Evolutionary conservation across 306 rosid genomes (phyloP), one percentile per base, ranked within the genome.

Genomic region (Prunus mongolica): DNA sequence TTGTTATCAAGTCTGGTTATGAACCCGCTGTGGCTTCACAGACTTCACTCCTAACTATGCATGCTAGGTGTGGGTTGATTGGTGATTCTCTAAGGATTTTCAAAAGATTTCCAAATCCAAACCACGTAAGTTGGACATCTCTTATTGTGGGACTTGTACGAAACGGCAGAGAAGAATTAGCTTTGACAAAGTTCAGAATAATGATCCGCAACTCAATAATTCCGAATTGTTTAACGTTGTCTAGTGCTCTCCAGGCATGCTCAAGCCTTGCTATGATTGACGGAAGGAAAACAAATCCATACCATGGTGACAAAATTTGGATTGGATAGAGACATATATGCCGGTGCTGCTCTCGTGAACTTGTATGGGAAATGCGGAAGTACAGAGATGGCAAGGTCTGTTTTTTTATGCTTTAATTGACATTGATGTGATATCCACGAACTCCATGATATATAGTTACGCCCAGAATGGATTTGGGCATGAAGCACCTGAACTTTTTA

Each of bases 361-460:
- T 74, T 90, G 83, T 86, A 88, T 72, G 96, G 96, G 61, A 90
- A 90, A 87, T 90, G 93, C 52, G 96, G 96, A 82, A 76, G 54
- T 82, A 27, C 76, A 61, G 85, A 78, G 34, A 83, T 77, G 86
- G 93, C 93, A 64, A 86, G 90, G 81, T 90, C 75, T n/a, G 75
- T 55, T 71, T 71, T 71, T 71, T 71, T 65, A 55, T 71, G 75
- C 49, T 65, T 71, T 71, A 25, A 71, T 34, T 34, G 75, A 71
- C 55, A 55, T 22, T 71, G 75, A 91, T 71, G 49, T 87, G 76
- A 87, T 89, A 55, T 81, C 91, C n/a, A 67, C 84, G 57, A 91
- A 89, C 75, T 85, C 90, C 44, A 87, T 91, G 90, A 91, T 91
- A 65, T 91, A 85, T 84, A 79, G 86, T 69, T 88, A 77, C 76